Evolutionary conservation across 495 filamentous ascomycete genomes (phyloP).

Genomic region (Lepraria neglecta): DNA sequence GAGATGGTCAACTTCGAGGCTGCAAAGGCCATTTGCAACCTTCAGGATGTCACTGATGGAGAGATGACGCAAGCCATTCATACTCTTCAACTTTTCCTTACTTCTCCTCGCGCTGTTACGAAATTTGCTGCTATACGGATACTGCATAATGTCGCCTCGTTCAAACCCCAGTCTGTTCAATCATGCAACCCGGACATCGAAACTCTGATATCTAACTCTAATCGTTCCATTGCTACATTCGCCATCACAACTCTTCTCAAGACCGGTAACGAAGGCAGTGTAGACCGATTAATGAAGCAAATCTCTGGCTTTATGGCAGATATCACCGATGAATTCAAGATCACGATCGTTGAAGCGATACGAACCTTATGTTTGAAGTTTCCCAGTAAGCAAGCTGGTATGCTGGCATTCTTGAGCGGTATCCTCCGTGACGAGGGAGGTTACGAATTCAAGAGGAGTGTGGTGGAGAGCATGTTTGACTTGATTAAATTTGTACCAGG

Average conservation of each 20-base stretch:
- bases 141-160: slow-evolving; percentile 88
- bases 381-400: slow-evolving; percentile 93
- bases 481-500: slow-evolving; percentile 98
- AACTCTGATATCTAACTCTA: slow-evolving; percentile 87
- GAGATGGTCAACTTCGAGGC: slow-evolving; percentile 99
- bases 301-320: slow-evolving; percentile 96
- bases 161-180: slow-evolving; percentile 88
- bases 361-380: slow-evolving; percentile 96
- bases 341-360: slow-evolving; percentile 97
- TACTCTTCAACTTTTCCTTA: slow-evolving; percentile 91
- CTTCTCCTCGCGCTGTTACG: slow-evolving; percentile 90
- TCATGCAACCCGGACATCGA: slow-evolving; percentile 97
- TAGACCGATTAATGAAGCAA: slow-evolving; percentile 97
- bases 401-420: slow-evolving; percentile 92
- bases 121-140: slow-evolving; percentile 98
- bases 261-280: slow-evolving; percentile 94
- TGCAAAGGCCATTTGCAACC: slow-evolving; percentile 92
- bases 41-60: slow-evolving; percentile 85
- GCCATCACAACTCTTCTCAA: slow-evolving; percentile 97
- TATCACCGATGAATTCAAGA: slow-evolving; percentile 98
- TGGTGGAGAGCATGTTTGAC: slow-evolving; percentile 99
- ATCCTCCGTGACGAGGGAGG: slow-evolving; percentile 94
- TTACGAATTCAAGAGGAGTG: slow-evolving; percentile 95
- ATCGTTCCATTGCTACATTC: slow-evolving; percentile 95
- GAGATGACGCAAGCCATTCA: slow-evolving; percentile 92